phyloP scores from a whole-genome alignment of 257 asterid genomes.

The Salvia rosmarinus region DNA sequence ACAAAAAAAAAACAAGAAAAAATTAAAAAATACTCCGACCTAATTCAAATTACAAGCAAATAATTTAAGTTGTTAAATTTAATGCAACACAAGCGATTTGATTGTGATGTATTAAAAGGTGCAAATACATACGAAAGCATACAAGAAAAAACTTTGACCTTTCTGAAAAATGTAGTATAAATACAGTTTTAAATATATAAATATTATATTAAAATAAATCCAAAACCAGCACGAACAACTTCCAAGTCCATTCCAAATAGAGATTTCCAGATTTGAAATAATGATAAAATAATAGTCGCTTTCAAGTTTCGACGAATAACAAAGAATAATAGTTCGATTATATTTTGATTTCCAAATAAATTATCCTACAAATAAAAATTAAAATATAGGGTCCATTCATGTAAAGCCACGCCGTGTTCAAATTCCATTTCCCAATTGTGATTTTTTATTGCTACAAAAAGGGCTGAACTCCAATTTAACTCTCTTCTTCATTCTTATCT shows the following conservation, averaged over 20 bases:
- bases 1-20: too few species aligned
- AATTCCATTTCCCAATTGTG: not conserved
- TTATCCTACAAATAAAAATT: not conserved
- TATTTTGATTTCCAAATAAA: not conserved
- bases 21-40: too few species aligned
- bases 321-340: not conserved
- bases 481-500: slow-evolving; percentile 26
- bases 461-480: slow-evolving; percentile 7
- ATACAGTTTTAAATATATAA: too few species aligned
- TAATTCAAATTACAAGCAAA: too few species aligned
- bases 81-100: too few species aligned
- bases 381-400: slow-evolving; percentile 21
- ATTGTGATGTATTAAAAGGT: too few species aligned
- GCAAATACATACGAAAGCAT: too few species aligned
- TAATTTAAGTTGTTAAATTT: too few species aligned
- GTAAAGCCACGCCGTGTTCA: slow-evolving; percentile 7
- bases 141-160: too few species aligned
- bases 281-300: not conserved
- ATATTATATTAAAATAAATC: not conserved
- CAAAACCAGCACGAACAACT: too few species aligned
- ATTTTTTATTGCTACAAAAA: slow-evolving; percentile 3
- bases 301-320: not conserved
- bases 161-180: too few species aligned
- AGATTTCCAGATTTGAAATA: not conserved
- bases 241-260: not conserved